Percentiles rank a stretch among this genome's conserved stretches.
phyloP scores from a whole-genome alignment of 1,139 yeast species.

The Debaryomycetaceae sp. region DNA sequence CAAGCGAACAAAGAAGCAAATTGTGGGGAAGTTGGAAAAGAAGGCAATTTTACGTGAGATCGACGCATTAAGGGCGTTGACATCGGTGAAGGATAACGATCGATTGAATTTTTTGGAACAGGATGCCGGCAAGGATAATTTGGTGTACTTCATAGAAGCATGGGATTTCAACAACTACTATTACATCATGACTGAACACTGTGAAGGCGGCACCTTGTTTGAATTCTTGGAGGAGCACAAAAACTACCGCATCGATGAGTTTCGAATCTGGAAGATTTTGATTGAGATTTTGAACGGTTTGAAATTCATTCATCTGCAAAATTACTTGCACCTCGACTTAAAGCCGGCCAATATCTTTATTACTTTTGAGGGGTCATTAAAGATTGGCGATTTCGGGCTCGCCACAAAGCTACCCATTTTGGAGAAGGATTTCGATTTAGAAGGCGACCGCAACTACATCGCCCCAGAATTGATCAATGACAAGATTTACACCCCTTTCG shows the following conservation, averaged over 20 bases:
- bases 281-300: conserved; percentile 79
- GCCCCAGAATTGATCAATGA: conserved; percentile 92
- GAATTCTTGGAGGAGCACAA: conserved; percentile 70
- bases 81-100: conserved; percentile 40
- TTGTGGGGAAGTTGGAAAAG: conserved; percentile 37
- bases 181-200: conserved; percentile 91
- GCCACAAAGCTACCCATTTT: conserved; percentile 51
- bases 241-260: conserved; percentile 83
- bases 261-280: conserved; percentile 95
- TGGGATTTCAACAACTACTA: conserved; percentile 78
- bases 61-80: conserved; percentile 39
- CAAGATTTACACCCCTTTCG: conserved; percentile 83
- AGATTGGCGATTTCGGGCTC: conserved; percentile 78
- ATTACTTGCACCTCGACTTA: conserved; percentile 78
- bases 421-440: conserved; percentile 71
- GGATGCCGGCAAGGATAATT: conserved; percentile 73
- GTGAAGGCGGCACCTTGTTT: conserved; percentile 91
- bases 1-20: conserved; percentile 65
- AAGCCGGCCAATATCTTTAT: conserved; percentile 94
- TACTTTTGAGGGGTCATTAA: conserved; percentile 88
- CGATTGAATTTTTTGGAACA: conserved; percentile 44
- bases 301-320: conserved; percentile 71
- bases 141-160: conserved; percentile 74
- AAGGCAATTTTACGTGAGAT: conserved; percentile 37
- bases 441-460: conserved; percentile 95